Conservation (phyloP, 2,329 filamentous ascomycete genomes). For the Coniochaeta sp. region DNA sequence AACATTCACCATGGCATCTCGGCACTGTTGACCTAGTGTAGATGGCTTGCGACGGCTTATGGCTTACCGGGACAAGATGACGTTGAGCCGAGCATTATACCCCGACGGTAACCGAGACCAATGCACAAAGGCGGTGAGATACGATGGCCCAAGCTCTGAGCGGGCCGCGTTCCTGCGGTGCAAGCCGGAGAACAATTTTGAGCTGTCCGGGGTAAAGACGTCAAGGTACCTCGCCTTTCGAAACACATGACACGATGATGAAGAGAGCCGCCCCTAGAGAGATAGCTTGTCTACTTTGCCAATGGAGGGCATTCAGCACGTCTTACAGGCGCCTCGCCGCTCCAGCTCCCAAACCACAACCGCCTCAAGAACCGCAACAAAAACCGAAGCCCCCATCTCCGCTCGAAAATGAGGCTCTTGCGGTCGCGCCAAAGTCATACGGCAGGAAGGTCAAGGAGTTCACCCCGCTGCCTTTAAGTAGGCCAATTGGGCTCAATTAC, state of each 20-base stretch:
- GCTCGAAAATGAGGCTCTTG: conserved; percentile 23
- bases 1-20: not conserved
- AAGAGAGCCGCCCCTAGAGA: conserved; percentile 5
- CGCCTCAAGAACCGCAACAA: not conserved
- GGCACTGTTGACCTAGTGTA: not conserved
- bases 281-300: conserved; percentile 40
- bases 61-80: conserved; percentile 10
- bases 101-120: conserved; percentile 17
- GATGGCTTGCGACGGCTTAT: conserved; percentile 20
- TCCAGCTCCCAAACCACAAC: conserved; percentile 3
- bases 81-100: conserved; percentile 15
- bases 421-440: conserved; percentile 52
- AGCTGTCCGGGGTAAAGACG: not conserved
- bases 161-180: not conserved
- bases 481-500: conserved; percentile 74
- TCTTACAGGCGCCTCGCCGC: conserved; percentile 27
- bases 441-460: conserved; percentile 49
- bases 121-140: not conserved
- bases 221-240: not conserved
- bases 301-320: conserved; percentile 42
- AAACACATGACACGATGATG: conserved; percentile 12
- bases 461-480: conserved; percentile 50
- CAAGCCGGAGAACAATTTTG: not conserved
- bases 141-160: not conserved
- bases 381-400: conserved; percentile 7